Base-by-base conservation (phyloP, 2,329 filamentous ascomycete species). In the Ceratocystis alfenasii region DNA sequence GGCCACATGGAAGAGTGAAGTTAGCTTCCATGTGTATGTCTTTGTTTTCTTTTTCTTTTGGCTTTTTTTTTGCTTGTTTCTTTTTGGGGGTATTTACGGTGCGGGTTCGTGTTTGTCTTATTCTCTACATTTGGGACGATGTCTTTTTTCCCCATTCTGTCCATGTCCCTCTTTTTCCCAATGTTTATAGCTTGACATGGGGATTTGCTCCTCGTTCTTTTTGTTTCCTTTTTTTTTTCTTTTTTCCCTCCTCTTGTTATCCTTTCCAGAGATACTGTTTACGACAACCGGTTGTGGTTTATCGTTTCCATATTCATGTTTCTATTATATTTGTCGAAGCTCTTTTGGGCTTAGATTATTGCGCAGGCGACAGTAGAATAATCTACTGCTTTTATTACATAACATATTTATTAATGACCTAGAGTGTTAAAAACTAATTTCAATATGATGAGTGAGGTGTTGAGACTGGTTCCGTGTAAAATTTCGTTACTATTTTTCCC, bases 1-100 rank as follows among this genome's bases (percentile, higher is more conserved):
- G 92, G 92, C 66, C 85, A 85, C 70, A 97, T 97, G 93, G 94
- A 99, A 77, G 90, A 95, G 76, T 65, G 63, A 41, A 28, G 30
- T 7, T 30, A 33, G 7, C 6, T n/a, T 53, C 41, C n/a, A 8
- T 28, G 17, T 36, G 25, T 7, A 48, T 53, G 44, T 62, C 30
- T 10, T 36, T 62, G 15, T 6, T 25, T 63, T 17, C 17, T 59
- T 66, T 48, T 59, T 20, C 36, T 41, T 15, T 41, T 41, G 36
- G 36, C 36, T 41, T 5, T 55, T 17, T 66, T 53, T 33, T 30
- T 50, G n/a, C 20, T 36, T 66, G 36, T 46, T 62, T 66, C 12
- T 57, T 50, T 48, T 30, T 41, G 36, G 10, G 28, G 15, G 44
- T 53, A 50, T 20, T 53, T 25, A 48, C 45, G 55, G 28, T 44